Evolutionary conservation across 768 basidiomycete genomes (phyloP), one percentile per base, ranked within the genome.

Genomic region (Favolaschia claudopus): DNA sequence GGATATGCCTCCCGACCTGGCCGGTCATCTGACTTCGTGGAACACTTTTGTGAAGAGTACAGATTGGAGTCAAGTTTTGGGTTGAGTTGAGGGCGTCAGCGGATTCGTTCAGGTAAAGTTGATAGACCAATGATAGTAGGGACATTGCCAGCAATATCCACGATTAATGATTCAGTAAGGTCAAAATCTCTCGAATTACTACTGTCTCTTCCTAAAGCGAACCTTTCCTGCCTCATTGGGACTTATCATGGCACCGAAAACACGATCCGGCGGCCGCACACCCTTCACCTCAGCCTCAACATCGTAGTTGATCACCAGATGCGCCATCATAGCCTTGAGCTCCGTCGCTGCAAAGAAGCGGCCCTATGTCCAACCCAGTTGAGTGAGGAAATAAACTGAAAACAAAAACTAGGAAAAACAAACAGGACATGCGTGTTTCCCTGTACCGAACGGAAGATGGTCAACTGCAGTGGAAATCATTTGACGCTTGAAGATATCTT

Each of bases 281-380:
- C 53, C 53, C 17, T 61, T 54, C 1, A 61, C 54, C 29, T 61
- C 60, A 1, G 60, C 60, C 59, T 72, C 69, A 22, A 82, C 54
- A 62, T 80, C 79, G 47, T 79, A 82, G 31, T 69, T 72, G 58
- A 70, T n/a, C 7, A 85, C 58, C 6, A 84, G 42, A 52, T 81
- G 71, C 3, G 81, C 82, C 33, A 85, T 53, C 68, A 85, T 76
- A 0, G 74, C 66, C 65, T 85, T 84, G 68, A 85, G 61, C 58
- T 77, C 72, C 22, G 65, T 70, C 7, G 74, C 75, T 4, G 79
- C 79, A 58, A 83, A 76, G 67, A 83, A 82, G 10, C 83, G 74
- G 10, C 79, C 81, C 25, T 80, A 69, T 24, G 24, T n/a, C 15
- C 12, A 19, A 3, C 17, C n/a, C 29, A n/a, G n/a, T n/a, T 22